phyloP scores from a whole-genome alignment of 768 basidiomycete genomes.

The Russula dissimulans region DNA sequence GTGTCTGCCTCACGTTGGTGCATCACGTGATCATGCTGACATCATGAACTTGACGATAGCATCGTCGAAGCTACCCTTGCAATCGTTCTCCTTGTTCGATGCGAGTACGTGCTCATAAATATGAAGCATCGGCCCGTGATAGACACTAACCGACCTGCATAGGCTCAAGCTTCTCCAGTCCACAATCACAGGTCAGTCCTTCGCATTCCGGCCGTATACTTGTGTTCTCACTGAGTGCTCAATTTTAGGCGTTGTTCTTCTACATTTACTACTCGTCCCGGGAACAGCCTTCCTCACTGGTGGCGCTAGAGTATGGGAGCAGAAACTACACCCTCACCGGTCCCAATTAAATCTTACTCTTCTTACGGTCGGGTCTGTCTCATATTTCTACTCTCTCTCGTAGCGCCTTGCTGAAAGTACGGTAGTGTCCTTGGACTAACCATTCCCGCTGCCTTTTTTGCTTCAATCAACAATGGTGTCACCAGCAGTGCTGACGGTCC shows the following conservation, averaged over 20 bases:
- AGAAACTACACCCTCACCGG: constrained; percentile 56
- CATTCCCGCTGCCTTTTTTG: constrained; percentile 60
- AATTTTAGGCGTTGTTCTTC: constrained; percentile 51
- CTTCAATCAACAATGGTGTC: constrained; percentile 42
- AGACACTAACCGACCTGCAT: neutral
- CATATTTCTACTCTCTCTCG: neutral
- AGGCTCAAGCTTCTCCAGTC: constrained; percentile 59
- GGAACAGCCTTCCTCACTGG: constrained; percentile 64
- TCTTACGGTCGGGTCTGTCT: constrained; percentile 54
- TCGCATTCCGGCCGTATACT: neutral
- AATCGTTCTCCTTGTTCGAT: constrained; percentile 56
- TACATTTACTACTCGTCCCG: constrained; percentile 64
- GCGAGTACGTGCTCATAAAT: constrained; percentile 45
- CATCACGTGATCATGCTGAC: neutral
- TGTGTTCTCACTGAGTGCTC: neutral
- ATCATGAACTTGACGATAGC: constrained; percentile 26
- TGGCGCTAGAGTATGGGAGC: constrained; percentile 56
- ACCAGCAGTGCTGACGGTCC: constrained; percentile 15
- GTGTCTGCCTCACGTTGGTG: constrained; percentile 8
- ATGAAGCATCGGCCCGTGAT: neutral
- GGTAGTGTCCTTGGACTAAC: constrained; percentile 52
- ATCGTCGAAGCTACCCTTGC: constrained; percentile 65
- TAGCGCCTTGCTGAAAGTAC: neutral
- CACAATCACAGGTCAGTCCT: constrained; percentile 46
- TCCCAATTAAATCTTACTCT: constrained; percentile 62